phyloP scores from a whole-genome alignment of 495 filamentous ascomycete species.

The Hypoxylon perforatum region DNA sequence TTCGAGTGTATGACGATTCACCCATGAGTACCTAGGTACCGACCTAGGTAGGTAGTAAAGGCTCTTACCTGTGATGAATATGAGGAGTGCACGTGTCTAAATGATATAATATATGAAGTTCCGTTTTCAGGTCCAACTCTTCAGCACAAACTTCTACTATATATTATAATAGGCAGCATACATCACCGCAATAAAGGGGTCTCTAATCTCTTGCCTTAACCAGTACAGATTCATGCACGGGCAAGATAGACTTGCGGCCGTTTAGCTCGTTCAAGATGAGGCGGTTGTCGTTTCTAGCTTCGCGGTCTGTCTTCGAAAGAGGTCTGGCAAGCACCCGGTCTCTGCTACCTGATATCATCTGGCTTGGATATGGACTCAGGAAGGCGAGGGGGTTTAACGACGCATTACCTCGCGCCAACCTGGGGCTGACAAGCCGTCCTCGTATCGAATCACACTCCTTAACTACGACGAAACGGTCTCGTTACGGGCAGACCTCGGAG shows the following conservation, averaged over 20 bases:
- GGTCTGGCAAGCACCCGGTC: neutral
- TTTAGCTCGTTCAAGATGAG: neutral
- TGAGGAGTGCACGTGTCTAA: too few species aligned
- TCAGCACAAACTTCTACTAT: too few species aligned
- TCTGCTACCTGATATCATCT: neutral
- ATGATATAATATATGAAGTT: too few species aligned
- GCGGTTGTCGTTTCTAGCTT: neutral
- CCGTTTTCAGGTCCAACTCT: too few species aligned
- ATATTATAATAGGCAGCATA: too few species aligned
- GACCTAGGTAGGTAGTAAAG: too few species aligned
- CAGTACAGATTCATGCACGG: neutral
- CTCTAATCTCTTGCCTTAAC: neutral
- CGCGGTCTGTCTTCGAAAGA: neutral
- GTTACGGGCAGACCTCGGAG: neutral
- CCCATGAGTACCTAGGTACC: too few species aligned
- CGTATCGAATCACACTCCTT: neutral
- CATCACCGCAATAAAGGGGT: neutral
- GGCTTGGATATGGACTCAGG: neutral
- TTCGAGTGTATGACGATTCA: too few species aligned
- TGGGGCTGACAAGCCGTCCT: neutral
- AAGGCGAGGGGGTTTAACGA: neutral
- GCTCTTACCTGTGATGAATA: too few species aligned
- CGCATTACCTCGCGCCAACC: neutral
- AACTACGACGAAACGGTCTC: neutral
- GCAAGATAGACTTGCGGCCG: neutral